Conservation (phyloP, 1,139 yeast genomes). For the Kodamaea anthophila region DNA sequence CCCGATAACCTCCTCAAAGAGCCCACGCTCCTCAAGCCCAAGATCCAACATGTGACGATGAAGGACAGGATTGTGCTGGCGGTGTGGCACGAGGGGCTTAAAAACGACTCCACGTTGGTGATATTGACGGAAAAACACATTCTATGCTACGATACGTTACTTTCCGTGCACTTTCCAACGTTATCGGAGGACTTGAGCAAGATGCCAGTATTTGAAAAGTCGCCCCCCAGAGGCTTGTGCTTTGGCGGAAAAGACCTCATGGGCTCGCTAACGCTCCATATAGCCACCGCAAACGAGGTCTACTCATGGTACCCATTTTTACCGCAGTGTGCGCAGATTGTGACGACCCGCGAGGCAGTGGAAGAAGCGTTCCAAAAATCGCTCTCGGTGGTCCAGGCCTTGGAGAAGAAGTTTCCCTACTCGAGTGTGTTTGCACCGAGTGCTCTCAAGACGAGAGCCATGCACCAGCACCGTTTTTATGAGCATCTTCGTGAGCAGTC, state of each 20-base stretch:
- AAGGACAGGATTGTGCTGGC: constrained; percentile 20
- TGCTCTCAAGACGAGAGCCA: constrained; percentile 9
- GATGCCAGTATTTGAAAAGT: constrained; percentile 3
- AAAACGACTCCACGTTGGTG: constrained; percentile 26
- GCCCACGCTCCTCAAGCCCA: constrained; percentile 9
- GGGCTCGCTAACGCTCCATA: constrained; percentile 33
- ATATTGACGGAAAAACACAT: constrained; percentile 24
- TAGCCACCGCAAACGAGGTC: constrained; percentile 17
- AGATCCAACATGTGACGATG: constrained; percentile 14
- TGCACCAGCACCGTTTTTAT: constrained; percentile 18
- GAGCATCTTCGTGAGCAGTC: constrained; percentile 15
- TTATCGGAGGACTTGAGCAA: constrained; percentile 6
- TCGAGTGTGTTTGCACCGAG: constrained; percentile 7
- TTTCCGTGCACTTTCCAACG: constrained; percentile 21
- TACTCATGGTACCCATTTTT: constrained; percentile 33
- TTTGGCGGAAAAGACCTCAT: constrained; percentile 28
- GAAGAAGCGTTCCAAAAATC: constrained; percentile 24
- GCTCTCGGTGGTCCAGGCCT: constrained; percentile 12
- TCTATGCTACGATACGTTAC: constrained; percentile 24
- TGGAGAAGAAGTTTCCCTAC: constrained; percentile 15
- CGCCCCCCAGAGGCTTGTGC: constrained; percentile 23
- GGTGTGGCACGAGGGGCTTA: constrained; percentile 28
- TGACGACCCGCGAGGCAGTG: constrained; percentile 19
- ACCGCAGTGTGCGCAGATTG: constrained; percentile 15
- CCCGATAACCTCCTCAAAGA: constrained; percentile 13